Evolutionary conservation across 2,329 filamentous ascomycete genomes (phyloP).

Genomic region (Xenosphaeropsis pyriputrescens): DNA sequence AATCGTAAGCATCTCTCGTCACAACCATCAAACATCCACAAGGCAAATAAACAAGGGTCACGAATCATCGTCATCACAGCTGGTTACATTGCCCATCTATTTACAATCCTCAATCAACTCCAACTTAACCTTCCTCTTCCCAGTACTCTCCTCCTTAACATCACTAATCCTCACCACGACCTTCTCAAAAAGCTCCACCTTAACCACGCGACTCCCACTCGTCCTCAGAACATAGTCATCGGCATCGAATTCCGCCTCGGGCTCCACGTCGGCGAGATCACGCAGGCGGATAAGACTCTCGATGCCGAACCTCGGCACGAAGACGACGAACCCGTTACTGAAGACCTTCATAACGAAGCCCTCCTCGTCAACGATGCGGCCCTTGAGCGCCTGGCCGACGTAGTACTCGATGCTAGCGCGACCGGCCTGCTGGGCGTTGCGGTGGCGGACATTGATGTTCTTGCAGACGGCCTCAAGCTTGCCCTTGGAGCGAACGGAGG

Average conservation of each 20-base stretch:
- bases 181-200: slow-evolving; percentile 81
- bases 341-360: slow-evolving; percentile 97
- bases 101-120: slow-evolving; percentile 32
- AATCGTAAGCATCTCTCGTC: too few species aligned
- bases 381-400: slow-evolving; percentile 89
- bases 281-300: slow-evolving; percentile 79
- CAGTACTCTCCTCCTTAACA: slow-evolving; percentile 87
- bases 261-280: slow-evolving; percentile 66
- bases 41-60: too few species aligned
- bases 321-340: slow-evolving; percentile 92
- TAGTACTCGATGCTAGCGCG: slow-evolving; percentile 95
- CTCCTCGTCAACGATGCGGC: slow-evolving; percentile 61
- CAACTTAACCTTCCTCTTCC: slow-evolving; percentile 82
- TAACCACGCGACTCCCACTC: slow-evolving; percentile 36
- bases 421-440: slow-evolving; percentile 91
- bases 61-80: too few species aligned
- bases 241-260: slow-evolving; percentile 69
- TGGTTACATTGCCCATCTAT: too few species aligned
- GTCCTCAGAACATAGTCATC: slow-evolving; percentile 68
- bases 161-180: slow-evolving; percentile 81
- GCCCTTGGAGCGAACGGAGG: slow-evolving; percentile 64
- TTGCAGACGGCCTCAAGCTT: slow-evolving; percentile 90
- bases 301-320: slow-evolving; percentile 90
- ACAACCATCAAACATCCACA: too few species aligned
- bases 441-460: slow-evolving; percentile 95